These are phyloP conservation scores for Lagenidium sp. DNA, from an alignment of 352 stramenopile genomes.

Conservation along the genomic window DNA sequence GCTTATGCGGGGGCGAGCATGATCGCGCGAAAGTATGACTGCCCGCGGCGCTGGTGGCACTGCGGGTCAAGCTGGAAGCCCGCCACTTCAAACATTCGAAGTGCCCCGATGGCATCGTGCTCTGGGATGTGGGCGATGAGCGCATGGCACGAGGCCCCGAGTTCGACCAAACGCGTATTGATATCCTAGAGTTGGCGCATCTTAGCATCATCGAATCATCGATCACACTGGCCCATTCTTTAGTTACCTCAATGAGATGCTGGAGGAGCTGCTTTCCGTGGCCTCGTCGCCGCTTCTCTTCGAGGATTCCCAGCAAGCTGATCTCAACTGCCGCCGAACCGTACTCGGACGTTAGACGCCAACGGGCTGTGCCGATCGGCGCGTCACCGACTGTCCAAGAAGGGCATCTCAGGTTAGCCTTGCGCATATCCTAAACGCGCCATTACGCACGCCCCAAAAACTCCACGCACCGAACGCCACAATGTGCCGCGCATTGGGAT, in stretches of 20 bases:
- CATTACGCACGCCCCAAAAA: too few species aligned
- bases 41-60: conserved; percentile 16
- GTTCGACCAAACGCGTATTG: conserved; percentile 22
- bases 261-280: conserved; percentile 42
- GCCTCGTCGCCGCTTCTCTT: conserved; percentile 36
- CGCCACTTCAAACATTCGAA: conserved; percentile 43
- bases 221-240: too few species aligned
- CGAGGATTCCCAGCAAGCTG: conserved; percentile 49
- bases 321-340: conserved; percentile 34
- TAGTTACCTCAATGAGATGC: conserved; percentile 38
- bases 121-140: conserved; percentile 35
- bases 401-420: too few species aligned
- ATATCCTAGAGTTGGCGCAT: conserved; percentile 27
- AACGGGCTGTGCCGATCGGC: conserved; percentile 48
- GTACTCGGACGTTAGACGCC: conserved; percentile 31
- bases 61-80: conserved; percentile 35
- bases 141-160: conserved; percentile 17
- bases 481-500: conserved; percentile 35
- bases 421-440: too few species aligned
- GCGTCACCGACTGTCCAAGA: conserved; percentile 67
- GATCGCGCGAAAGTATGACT: conserved; percentile 15
- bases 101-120: conserved; percentile 19
- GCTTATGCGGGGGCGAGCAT: conserved; percentile 8
- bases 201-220: conserved; percentile 5
- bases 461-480: conserved; percentile 56